Evolutionary conservation across 345 rosid genomes (phyloP), one percentile per base, ranked within the genome.

Genomic region (Salix brachista): DNA sequence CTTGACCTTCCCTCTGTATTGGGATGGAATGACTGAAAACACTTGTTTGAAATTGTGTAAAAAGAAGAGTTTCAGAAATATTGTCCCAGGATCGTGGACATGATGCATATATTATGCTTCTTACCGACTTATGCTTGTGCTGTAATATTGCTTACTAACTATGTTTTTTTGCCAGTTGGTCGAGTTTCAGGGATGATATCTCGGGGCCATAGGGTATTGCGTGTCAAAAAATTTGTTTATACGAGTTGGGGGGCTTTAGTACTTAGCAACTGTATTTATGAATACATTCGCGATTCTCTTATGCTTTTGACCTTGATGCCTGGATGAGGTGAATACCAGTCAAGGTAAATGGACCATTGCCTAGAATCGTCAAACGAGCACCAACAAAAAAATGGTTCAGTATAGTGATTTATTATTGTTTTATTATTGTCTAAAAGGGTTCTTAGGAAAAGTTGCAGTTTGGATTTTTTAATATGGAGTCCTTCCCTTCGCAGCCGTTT

Each of bases 11-110:
- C 82, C 73, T 84, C 71, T 69, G 84, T 82, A 72, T 80, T 82
- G 65, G 30, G 83, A 78, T 73, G 82, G 71, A 44, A 80, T 78
- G 61, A 66, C 68, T 75, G 78, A 72, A 78, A 77, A 84, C 80
- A 77, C 80, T 73, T 78, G 82, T 75, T 80, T 81, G 82, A 78
- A 77, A 70, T 81, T 82, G 78, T 90, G 83, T 87, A 86, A 87
- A 86, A 87, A 85, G 80, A 84, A 73, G 69, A 65, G 68, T 75
- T 82, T 65, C 60, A 32, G 74, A 79, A 73, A 82, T 75, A 44
- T 79, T 72, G 65, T 44, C 46, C 56, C 65, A 25, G 23, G 58
- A 75, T 60, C n/a, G 36, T 50, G 79, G 71, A 71, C 66, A 44
- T 46, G 70, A 65, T 77, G 77, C 71, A 34, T 61, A 52, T 68